phyloP scores from a whole-genome alignment of 2,329 filamentous ascomycete species.

The Cryphonectria carpinicola region DNA sequence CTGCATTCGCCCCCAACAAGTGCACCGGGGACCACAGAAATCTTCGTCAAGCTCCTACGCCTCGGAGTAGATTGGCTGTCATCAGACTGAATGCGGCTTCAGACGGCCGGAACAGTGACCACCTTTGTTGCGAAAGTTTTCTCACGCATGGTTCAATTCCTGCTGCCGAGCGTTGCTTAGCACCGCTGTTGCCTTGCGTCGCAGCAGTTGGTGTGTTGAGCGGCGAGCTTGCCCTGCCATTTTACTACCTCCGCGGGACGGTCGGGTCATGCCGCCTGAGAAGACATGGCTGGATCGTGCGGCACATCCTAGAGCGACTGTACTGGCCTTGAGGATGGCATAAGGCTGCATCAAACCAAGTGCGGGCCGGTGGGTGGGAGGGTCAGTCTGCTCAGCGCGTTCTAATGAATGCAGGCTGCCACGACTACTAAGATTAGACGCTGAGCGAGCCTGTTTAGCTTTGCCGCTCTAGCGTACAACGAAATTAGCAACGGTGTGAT shows the following conservation, averaged over 20 bases:
- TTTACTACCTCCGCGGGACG: constrained; percentile 21
- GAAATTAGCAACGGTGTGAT: not conserved
- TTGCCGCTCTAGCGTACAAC: not conserved
- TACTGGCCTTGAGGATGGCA: not conserved
- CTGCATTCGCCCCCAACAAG: not conserved
- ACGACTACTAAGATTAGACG: not conserved
- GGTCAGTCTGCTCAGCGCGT: not conserved
- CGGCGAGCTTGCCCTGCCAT: constrained; percentile 11
- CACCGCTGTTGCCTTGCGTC: not conserved
- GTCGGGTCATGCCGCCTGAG: constrained; percentile 20
- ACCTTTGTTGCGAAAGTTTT: not conserved
- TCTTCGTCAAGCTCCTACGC: not conserved
- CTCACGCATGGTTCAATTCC: not conserved
- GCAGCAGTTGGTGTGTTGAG: not conserved
- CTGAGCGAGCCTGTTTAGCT: not conserved
- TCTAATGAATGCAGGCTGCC: not conserved
- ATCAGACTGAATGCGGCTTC: not conserved
- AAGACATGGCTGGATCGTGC: not conserved
- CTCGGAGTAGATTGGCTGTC: not conserved
- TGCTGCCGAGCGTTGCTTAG: not conserved
- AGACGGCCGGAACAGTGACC: not conserved
- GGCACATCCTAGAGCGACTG: not conserved
- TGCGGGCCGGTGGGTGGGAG: not conserved
- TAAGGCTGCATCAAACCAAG: not conserved
- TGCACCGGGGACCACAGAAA: not conserved